Evolutionary conservation across 371 early-diverging fungal genomes (phyloP), one percentile per base, ranked within the genome.

Genomic region (Batkoa obscura): DNA sequence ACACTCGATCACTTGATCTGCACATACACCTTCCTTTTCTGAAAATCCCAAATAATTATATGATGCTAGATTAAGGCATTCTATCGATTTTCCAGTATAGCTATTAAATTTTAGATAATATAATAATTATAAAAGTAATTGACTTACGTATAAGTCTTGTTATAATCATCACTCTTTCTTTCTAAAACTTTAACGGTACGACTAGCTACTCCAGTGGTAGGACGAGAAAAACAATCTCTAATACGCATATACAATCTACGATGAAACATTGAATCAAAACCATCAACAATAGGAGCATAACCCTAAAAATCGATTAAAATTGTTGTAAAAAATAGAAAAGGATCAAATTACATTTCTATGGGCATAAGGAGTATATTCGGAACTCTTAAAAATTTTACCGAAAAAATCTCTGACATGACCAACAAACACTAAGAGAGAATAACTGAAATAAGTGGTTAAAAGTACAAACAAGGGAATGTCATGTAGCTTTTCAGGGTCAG

Each of bases 1-100:
- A 2, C 78, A 66, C 15, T 78, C 71, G 62, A 94, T 84, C 5
- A 92, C 95, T 43, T 84, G 80, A 61, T 98, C 93, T 1, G 92
- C 89, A 60, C 95, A 94, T 4, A 86, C 83, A 1, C 94, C 95
- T 23, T 83, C 66, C 59, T 74, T 36, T 63, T 88, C 86, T 35
- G 95, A 92, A 72, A 98, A 99, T 0, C 99, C 99, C 38, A 99
- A 80, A 66, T 99, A 99, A 68, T 99, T 99, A 77, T 99, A 99
- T 4, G 96, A 95, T 9, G 92, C 88, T 63, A 99, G 72, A 66
- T 99, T 99, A 59, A 99, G 79, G n/a, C 79, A 77, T 62, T 84
- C 80, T 37, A 70, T 79, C 39, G 69, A 76, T 30, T 69, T 79
- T 43, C 98, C 98, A 34, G 95, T 94, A 59, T 90, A 66, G 35